Evolutionary conservation across 495 filamentous ascomycete genomes (phyloP), one percentile per base, ranked within the genome.

Genomic region (Podospora pseudocomata): DNA sequence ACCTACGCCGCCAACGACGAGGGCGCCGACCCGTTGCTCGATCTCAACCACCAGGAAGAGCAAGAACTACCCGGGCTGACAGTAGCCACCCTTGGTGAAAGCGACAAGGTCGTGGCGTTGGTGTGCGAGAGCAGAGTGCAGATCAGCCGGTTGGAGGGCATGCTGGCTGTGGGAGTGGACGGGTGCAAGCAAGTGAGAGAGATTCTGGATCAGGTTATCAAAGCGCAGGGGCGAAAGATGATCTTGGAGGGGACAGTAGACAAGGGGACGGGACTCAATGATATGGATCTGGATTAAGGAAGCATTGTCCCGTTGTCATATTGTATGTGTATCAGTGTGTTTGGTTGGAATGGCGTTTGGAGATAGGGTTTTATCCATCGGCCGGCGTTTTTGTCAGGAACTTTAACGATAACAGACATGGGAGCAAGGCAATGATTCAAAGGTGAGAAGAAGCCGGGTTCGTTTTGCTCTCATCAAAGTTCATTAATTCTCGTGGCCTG

Each of bases 141-240:
- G 74, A 85, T 88, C 61, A 86, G 85, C 53, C 86, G 91, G 71
- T 74, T 97, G 44, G 95, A 99, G 81, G 90, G 90, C 0, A 96
- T 99, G 92, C 77, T 97, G 71, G 92, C 90, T 0, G 92, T 95
- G 13, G 96, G 90, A 0, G 88, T 97, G 56, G 94, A 97, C 79
- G 95, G 93, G 55, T 98, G 96, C 79, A 90, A 86, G 77, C 90
- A 93, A 78, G 85, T 99, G 28, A 86, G 90, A 68, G 87, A 90
- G 73, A 87, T 97, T 39, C 71, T 94, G 71, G 91, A 94, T 75
- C 76, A 78, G 49, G 86, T 91, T 7, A 89, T 94, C 7, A 85
- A 87, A 74, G 82, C 79, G 69, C 88, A 88, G 75, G 91, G 91
- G 27, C 81, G 78, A 68, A 84, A 81, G 72, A 83, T 91, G 78